Base-by-base conservation (phyloP, 129 eudicot genomes). In the Centella asiatica region DNA sequence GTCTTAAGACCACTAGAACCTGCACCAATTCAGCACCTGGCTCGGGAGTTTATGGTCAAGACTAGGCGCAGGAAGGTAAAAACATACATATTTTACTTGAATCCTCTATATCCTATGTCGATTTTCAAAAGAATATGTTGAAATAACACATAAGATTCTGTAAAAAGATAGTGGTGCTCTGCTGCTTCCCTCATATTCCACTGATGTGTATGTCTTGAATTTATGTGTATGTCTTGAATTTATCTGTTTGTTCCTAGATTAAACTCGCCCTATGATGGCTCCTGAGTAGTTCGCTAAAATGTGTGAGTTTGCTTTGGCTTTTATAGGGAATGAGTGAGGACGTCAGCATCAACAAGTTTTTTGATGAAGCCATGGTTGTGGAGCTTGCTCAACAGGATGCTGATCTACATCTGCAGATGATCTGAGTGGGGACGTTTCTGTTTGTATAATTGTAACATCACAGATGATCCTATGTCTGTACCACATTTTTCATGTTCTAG, bases 11-110 rank as follows among this genome's bases (percentile, higher is more conserved):
- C 99, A 5, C 85, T 93, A 25, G 99, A 93, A 71, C 99, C 99
- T 29, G 99, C 99, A 24, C 99, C 99, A 13, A 68, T 78, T 66
- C 96, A 88, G 57, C 95, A 93, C 61, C 77, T 93, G 72, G 96
- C 96, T 28, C 96, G 96, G 19, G 99, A 93, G 62, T 93, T 93
- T 44, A 93, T 93, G 99, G 99, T 93, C 47, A 93, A 93, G 78
- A 93, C 99, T 15, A 83, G 99, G 70, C 96, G 99, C 57, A 74
- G 99, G 69, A 93, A 93, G 99, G 99, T 88, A 85, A 18, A 17
- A 23, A 39, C 28, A 1, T 47, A 5, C 8, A 29, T 33, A 22
- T 18, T 27, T 4, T 28, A 5, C 4, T 27, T 28, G 15, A 17
- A 54, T 54, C 3, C 23, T 4, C 14, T 5, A 54, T 28, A 2